Percentiles rank a stretch among this genome's conserved stretches.
Conservation (phyloP, 2,329 filamentous ascomycete species). For the Bipolaris sorokiniana region DNA sequence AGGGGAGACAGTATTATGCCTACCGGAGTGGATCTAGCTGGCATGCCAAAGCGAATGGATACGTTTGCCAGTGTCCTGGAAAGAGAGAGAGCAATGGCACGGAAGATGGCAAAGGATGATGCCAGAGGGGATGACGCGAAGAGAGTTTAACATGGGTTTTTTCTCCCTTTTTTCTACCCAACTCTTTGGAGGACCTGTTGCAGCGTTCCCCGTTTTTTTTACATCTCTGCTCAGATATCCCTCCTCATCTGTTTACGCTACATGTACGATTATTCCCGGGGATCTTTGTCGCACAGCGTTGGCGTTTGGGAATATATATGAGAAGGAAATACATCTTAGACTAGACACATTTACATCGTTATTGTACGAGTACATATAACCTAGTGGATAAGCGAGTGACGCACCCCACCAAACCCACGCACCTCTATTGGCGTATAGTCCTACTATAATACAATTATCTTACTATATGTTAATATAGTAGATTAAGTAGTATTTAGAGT, state of each 20-base stretch:
- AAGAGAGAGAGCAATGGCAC: constrained; percentile 35
- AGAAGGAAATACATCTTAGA: constrained; percentile 1
- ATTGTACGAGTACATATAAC: background rate
- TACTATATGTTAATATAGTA: too few relatives aligned
- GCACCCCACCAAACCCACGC: too few relatives aligned
- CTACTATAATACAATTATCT: too few relatives aligned
- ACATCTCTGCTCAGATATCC: constrained; percentile 34
- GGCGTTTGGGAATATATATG: constrained; percentile 20
- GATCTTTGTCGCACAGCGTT: constrained; percentile 29
- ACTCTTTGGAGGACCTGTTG: background rate
- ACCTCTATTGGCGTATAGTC: too few relatives aligned
- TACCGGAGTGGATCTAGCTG: constrained; percentile 24
- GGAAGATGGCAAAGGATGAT: constrained; percentile 38
- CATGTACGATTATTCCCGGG: constrained; percentile 5
- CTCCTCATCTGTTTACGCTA: constrained; percentile 15
- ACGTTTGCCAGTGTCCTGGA: constrained; percentile 35
- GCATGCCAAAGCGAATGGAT: constrained; percentile 30
- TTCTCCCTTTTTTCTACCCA: background rate
- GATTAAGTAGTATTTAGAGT: too few relatives aligned
- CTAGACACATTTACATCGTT: background rate
- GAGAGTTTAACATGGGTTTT: constrained; percentile 12
- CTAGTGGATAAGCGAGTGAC: too few relatives aligned
- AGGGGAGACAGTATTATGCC: constrained; percentile 19
- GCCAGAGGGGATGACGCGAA: constrained; percentile 29
- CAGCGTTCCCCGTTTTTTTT: constrained; percentile 3